Conservation (phyloP, 176 grass and related monocot genomes). For the Rhynchospora breviuscula region DNA sequence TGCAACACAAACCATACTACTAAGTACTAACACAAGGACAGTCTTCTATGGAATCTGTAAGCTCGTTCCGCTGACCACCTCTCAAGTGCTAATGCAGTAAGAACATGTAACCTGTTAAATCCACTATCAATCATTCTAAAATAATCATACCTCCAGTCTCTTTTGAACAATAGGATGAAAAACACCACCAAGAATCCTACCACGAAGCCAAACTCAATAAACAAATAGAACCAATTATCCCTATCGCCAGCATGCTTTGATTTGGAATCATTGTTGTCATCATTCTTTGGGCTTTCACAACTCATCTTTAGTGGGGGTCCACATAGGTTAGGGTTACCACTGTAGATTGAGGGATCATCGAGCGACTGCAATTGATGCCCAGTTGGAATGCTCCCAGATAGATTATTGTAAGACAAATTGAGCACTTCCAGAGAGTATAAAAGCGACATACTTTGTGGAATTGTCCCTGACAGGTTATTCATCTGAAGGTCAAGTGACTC, state of each 20-base stretch:
- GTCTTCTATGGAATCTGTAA: too few species aligned
- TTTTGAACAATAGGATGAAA: slow-evolving; percentile 30
- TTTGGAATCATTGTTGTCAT: neutral
- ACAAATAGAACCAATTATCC: slow-evolving; percentile 13
- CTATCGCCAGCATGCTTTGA: neutral
- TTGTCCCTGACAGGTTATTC: slow-evolving; percentile 32
- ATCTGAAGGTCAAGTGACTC: slow-evolving; percentile 42
- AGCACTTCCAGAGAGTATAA: slow-evolving; percentile 8
- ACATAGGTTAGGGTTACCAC: slow-evolving; percentile 39
- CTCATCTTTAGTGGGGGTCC: slow-evolving; percentile 23
- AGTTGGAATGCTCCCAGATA: slow-evolving; percentile 39
- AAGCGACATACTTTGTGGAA: slow-evolving; percentile 30
- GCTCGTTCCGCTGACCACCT: too few species aligned
- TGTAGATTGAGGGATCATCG: slow-evolving; percentile 28
- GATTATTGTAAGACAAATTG: slow-evolving; percentile 32
- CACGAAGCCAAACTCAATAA: slow-evolving; percentile 26
- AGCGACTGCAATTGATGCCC: slow-evolving; percentile 31
- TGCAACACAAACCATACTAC: too few species aligned
- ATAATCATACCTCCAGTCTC: slow-evolving; percentile 28
- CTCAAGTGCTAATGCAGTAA: too few species aligned
- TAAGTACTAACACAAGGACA: neutral
- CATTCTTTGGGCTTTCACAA: neutral
- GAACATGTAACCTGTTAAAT: slow-evolving; percentile 19
- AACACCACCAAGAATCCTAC: slow-evolving; percentile 26
- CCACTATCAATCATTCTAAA: slow-evolving; percentile 24